These are phyloP conservation scores for Aquilaria sinensis DNA, from an alignment of 345 rosid genomes.

Conservation along the genomic window DNA sequence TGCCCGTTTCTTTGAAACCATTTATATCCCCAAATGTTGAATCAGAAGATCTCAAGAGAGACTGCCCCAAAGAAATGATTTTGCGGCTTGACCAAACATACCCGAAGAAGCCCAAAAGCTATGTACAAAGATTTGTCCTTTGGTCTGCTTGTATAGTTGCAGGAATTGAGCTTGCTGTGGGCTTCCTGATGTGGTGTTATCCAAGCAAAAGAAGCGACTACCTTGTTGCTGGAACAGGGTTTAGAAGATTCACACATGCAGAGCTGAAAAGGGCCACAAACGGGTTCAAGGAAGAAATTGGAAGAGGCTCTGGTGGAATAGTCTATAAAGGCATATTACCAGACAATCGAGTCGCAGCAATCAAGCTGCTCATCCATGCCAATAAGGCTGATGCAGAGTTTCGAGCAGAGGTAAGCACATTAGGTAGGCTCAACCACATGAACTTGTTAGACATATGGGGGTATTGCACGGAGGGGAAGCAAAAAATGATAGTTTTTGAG, in stretches of 20 bases:
- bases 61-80: background rate
- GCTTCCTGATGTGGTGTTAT: constrained; percentile 17
- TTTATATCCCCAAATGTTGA: background rate
- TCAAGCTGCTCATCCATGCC: constrained; percentile 28
- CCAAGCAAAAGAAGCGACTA: constrained; percentile 15
- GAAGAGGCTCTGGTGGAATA: constrained; percentile 29
- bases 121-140: constrained; percentile 7
- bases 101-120: constrained; percentile 8
- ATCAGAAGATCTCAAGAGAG: background rate
- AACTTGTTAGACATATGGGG: constrained; percentile 54
- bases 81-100: background rate
- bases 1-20: constrained; percentile 3
- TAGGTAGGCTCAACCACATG: constrained; percentile 48
- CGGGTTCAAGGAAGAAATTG: constrained; percentile 24
- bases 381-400: constrained; percentile 42
- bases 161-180: constrained; percentile 18
- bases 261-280: constrained; percentile 20
- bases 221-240: constrained; percentile 16
- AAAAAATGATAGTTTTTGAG: constrained; percentile 44
- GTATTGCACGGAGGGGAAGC: constrained; percentile 36
- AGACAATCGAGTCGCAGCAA: background rate
- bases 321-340: constrained; percentile 25
- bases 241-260: constrained; percentile 24
- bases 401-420: constrained; percentile 45
- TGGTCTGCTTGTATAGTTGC: constrained; percentile 28